Percentiles rank a stretch among this genome's conserved stretches.
Conservation (phyloP, 768 basidiomycete species). For the Rhizopogon sp. region DNA sequence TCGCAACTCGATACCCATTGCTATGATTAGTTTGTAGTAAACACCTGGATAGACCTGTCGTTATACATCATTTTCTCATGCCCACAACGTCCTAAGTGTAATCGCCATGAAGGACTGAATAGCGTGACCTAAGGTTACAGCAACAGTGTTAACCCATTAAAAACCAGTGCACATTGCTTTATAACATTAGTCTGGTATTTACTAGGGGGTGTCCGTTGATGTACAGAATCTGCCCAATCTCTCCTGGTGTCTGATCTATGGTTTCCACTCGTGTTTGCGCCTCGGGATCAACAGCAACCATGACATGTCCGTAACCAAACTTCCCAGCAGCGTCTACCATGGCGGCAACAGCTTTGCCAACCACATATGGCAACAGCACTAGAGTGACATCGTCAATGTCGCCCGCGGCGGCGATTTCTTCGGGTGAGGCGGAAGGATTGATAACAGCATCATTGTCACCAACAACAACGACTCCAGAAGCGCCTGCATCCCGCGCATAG, state of each 20-base stretch:
- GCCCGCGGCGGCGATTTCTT: slow-evolving; percentile 54
- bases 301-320: slow-evolving; percentile 41
- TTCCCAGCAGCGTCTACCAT: slow-evolving; percentile 52
- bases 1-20: not conserved
- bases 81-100: no score
- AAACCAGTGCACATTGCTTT: slow-evolving; percentile 3
- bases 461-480: slow-evolving; percentile 74
- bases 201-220: slow-evolving; percentile 72
- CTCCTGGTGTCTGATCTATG: slow-evolving; percentile 22
- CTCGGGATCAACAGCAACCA: slow-evolving; percentile 45
- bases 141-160: no score
- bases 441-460: slow-evolving; percentile 55
- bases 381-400: slow-evolving; percentile 55
- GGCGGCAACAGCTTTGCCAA: slow-evolving; percentile 47
- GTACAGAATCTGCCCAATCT: slow-evolving; percentile 54
- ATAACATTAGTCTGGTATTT: slow-evolving; percentile 69
- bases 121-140: no score
- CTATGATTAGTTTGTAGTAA: not conserved
- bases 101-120: no score
- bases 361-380: slow-evolving; percentile 49
- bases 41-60: no score
- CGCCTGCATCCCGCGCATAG: slow-evolving; percentile 62
- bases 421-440: slow-evolving; percentile 59
- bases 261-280: slow-evolving; percentile 12
- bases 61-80: no score